Percentiles rank a stretch among this genome's conserved stretches.
Conservation (phyloP, 495 filamentous ascomycete genomes). For the Trichoderma erinaceum region DNA sequence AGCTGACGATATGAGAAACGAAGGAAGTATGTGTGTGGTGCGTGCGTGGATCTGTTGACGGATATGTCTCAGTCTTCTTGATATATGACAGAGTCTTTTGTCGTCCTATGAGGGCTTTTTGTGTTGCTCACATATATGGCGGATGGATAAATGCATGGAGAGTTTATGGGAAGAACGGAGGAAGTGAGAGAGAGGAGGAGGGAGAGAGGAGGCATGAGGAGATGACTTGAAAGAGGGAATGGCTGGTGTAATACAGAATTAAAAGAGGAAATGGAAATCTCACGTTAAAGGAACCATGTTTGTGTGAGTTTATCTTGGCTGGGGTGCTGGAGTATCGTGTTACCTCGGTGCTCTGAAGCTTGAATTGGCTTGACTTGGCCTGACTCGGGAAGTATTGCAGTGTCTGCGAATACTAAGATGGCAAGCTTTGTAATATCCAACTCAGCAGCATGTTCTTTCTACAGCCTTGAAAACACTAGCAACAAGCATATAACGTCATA, state of each 20-base stretch:
- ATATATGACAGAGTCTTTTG: not conserved
- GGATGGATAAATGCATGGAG: not conserved
- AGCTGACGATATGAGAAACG: not conserved
- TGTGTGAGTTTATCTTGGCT: not conserved
- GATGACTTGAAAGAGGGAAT: not conserved
- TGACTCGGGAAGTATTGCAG: not conserved
- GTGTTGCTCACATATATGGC: not conserved
- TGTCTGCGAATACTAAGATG: too few species aligned
- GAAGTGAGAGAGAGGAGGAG: too few species aligned
- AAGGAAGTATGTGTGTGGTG: not conserved
- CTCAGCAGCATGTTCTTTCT: too few species aligned
- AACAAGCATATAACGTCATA: too few species aligned
- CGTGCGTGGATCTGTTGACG: not conserved
- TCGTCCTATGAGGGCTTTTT: not conserved
- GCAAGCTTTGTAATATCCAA: too few species aligned
- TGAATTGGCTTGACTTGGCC: not conserved
- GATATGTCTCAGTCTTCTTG: not conserved
- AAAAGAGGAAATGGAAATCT: not conserved
- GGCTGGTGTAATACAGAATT: slow-evolving; percentile 10
- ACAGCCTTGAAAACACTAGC: too few species aligned
- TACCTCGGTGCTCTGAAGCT: not conserved
- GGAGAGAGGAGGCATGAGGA: too few species aligned
- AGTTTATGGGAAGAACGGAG: not conserved
- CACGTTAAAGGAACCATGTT: not conserved
- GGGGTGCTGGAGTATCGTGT: not conserved